Evolutionary conservation across 768 basidiomycete genomes (phyloP), one percentile per base, ranked within the genome.

Genomic region (Leucosporidium scottii): DNA sequence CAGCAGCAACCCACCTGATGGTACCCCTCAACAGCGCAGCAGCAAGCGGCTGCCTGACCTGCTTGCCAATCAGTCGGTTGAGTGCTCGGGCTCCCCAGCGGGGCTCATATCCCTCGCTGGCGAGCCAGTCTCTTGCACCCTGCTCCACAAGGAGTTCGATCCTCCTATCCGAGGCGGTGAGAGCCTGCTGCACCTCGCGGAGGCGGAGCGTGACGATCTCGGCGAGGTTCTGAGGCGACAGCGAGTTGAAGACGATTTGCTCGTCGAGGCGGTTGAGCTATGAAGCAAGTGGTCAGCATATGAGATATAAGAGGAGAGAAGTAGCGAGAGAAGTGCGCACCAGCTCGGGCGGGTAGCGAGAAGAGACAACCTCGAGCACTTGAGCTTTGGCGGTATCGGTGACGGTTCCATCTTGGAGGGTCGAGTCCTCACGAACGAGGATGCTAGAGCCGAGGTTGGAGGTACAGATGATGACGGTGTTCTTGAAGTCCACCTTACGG

Each of bases 161-260:
- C 81, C 91, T 62, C 86, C 87, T 21, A 81, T 81, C 63, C 10
- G 66, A 64, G 63, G 88, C 86, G 20, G 82, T 80, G 58, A 97
- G 85, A 25, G 93, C 85, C 21, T 86, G 82, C 75, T 91, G 85
- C 31, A 97, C 82, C 76, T 98, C 94, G 74, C 82, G 84, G 55
- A 98, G 81, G 25, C 94, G 87, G 65, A 96, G 82, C 73, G 91
- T 89, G 70, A 99, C 91, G 69, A 99, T 93, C 77, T 85, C 87
- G 72, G 87, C 80, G 44, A 97, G 85, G 74, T 90, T 85, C 64
- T 80, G 80, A 25, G 83, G 84, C 31, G 88, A 89, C n/a, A 98
- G 82, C 13, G 87, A 81, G 61, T 90, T 89, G 87, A 92, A 79
- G 58, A 80, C 75, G 75, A 70, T 57, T 48, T 62, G 56, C 56